phyloP scores from a whole-genome alignment of 306 rosid species.

The Bauhinia variegata region DNA sequence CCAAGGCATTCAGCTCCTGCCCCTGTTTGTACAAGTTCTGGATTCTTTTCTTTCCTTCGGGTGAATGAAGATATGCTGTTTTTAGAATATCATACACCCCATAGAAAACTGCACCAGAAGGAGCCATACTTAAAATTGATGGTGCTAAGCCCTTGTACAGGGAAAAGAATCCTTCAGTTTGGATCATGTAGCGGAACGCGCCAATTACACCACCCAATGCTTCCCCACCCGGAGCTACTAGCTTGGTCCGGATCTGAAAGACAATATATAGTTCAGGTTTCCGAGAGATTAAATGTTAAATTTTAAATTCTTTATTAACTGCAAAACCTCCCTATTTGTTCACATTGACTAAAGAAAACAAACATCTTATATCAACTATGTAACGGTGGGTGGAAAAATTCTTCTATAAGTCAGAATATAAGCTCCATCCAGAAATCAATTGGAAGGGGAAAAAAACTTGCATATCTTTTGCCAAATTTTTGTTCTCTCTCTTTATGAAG shows the following conservation, averaged over 20 bases:
- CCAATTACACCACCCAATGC: conserved; percentile 90
- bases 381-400: conserved; percentile 5
- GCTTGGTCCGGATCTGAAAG: conserved; percentile 85
- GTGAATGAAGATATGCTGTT: conserved; percentile 82
- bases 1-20: conserved; percentile 74
- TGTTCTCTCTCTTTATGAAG: not conserved
- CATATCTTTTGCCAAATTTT: conserved; percentile 14
- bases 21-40: conserved; percentile 67
- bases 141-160: conserved; percentile 95
- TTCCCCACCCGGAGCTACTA: conserved; percentile 98
- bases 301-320: conserved; percentile 9
- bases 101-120: conserved; percentile 94
- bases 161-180: conserved; percentile 86
- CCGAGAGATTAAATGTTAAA: conserved; percentile 31
- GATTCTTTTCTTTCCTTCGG: conserved; percentile 83
- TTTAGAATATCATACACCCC: conserved; percentile 90
- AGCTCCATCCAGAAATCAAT: conserved; percentile 6
- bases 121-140: conserved; percentile 94
- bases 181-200: conserved; percentile 84
- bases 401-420: conserved; percentile 18
- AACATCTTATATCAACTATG: not conserved
- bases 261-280: conserved; percentile 25
- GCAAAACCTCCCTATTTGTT: conserved; percentile 24
- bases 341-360: conserved; percentile 22
- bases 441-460: conserved; percentile 17